Evolutionary conservation across 2,329 filamentous ascomycete species (phyloP), one percentile per base, ranked within the genome.

Genomic region (Fusarium oligoseptatum): DNA sequence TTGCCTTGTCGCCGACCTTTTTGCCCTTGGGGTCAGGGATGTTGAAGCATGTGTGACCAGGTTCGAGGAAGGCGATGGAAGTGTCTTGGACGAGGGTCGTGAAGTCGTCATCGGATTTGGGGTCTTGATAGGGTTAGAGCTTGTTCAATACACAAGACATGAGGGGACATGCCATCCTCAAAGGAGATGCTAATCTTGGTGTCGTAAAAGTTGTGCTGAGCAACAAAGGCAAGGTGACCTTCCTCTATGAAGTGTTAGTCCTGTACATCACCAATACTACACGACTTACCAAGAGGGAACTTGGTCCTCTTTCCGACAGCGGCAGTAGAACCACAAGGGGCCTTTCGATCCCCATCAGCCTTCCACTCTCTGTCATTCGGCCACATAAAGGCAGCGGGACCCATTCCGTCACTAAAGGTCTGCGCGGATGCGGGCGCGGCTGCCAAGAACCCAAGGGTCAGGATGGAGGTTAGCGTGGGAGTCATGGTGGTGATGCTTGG

Each of bases 321-420:
- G 6, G 65, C 58, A 39, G 52, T 27, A 17, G 65, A 63, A 9
- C 65, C 65, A 11, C 58, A 67, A 20, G 65, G 65, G 15, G 65
- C 65, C 20, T 61, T 57, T 39, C 60, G 52, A 17, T 63, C 65
- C 29, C 55, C 60, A n/a, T 48, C 50, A 29, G 45, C 65, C 15
- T 39, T 56, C 65, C 65, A 67, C 24, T 57, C 65, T 36, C 65
- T 60, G 10, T 67, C 65, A 20, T 45, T 62, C 22, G 65, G 65
- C 65, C 65, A 67, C 65, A 63, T 63, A 6, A 63, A 67, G 3
- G 65, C 65, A 9, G 65, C 65, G 36, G 65, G 65, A 6, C 65
- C 65, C 65, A 67, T 67, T 43, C 57, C 57, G 37, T 60, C 57
- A 41, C 57, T 60, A 39, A 60, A 60, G 15, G 57, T 60, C 57